A percentile compares a stretch with the other conserved stretches of the same genome.
Evolutionary conservation across 805 yeast species (phyloP).

Genomic region (Saccharomycopsis lassenensis): DNA sequence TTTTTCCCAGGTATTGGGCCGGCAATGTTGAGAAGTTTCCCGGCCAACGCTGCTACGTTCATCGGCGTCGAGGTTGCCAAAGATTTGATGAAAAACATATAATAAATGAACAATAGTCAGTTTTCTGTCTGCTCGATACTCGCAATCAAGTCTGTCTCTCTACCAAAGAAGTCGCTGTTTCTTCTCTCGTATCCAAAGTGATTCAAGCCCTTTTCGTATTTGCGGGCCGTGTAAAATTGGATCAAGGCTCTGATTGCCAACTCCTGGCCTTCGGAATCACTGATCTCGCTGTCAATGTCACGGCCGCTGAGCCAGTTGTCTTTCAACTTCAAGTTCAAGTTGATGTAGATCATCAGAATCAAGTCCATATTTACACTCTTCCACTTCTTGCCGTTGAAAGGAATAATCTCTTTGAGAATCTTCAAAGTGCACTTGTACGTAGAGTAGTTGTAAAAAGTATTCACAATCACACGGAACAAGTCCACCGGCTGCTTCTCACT

Average conservation of each 20-base stretch:
- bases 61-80: slow-evolving; percentile 82
- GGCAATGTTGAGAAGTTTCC: slow-evolving; percentile 88
- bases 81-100: slow-evolving; percentile 9
- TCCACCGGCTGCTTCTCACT: slow-evolving; percentile 57
- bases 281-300: slow-evolving; percentile 64
- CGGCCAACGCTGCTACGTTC: slow-evolving; percentile 98
- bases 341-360: slow-evolving; percentile 74
- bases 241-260: slow-evolving; percentile 68
- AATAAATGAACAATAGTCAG: slow-evolving; percentile 1
- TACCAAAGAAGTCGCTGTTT: slow-evolving; percentile 31
- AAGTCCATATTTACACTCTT: slow-evolving; percentile 86
- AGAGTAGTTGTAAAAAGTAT: slow-evolving; percentile 47
- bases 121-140: slow-evolving; percentile 19
- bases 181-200: slow-evolving; percentile 43
- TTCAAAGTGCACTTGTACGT: slow-evolving; percentile 63
- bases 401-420: slow-evolving; percentile 67
- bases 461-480: slow-evolving; percentile 42
- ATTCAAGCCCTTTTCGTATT: slow-evolving; percentile 42
- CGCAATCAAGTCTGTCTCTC: slow-evolving; percentile 29
- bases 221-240: slow-evolving; percentile 61
- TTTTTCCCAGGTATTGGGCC: slow-evolving; percentile 98
- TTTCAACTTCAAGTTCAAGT: slow-evolving; percentile 56
- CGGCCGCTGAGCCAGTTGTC: slow-evolving; percentile 87
- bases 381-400: slow-evolving; percentile 93
- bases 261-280: slow-evolving; percentile 76